These are phyloP conservation scores for Annulohypoxylon truncatum DNA, from an alignment of 2,329 filamentous ascomycete species.

Conservation along the genomic window DNA sequence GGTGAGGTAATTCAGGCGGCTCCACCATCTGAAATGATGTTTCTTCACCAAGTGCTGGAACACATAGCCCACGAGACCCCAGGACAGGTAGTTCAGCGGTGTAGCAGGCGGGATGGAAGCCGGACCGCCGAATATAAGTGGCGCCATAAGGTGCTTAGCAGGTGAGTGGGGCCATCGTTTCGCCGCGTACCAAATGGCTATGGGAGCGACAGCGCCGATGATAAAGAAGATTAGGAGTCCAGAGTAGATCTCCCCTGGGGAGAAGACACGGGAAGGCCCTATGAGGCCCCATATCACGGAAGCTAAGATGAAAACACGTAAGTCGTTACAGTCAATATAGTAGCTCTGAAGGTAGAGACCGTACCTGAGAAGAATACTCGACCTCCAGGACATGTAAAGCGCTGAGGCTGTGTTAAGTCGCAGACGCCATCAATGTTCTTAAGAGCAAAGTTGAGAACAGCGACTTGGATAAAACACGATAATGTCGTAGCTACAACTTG, in stretches of 20 bases:
- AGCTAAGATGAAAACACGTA: slow-evolving; percentile 51
- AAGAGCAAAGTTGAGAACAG: slow-evolving; percentile 72
- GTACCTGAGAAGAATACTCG: slow-evolving; percentile 72
- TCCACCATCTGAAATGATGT: slow-evolving; percentile 76
- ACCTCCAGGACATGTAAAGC: slow-evolving; percentile 73
- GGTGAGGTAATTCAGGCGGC: slow-evolving; percentile 77
- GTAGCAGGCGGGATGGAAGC: slow-evolving; percentile 73
- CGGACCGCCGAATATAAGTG: slow-evolving; percentile 71
- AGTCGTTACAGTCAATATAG: neutral
- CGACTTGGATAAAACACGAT: slow-evolving; percentile 74
- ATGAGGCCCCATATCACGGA: slow-evolving; percentile 77
- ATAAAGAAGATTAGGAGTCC: slow-evolving; percentile 70
- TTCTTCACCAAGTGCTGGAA: slow-evolving; percentile 77
- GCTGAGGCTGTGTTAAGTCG: slow-evolving; percentile 64
- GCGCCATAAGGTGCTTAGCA: slow-evolving; percentile 67
- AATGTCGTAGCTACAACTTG: slow-evolving; percentile 75
- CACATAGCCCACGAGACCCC: slow-evolving; percentile 76
- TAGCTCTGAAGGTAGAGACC: slow-evolving; percentile 11
- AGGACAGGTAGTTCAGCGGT: slow-evolving; percentile 79
- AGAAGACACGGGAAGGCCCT: slow-evolving; percentile 72
- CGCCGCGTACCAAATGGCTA: slow-evolving; percentile 63
- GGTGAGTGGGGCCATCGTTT: slow-evolving; percentile 64
- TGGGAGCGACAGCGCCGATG: slow-evolving; percentile 64
- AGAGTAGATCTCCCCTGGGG: slow-evolving; percentile 70
- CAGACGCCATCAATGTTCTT: slow-evolving; percentile 73